Evolutionary conservation across 2,329 filamentous ascomycete species (phyloP), one percentile per base, ranked within the genome.

Genomic region (Exophiala calicioides): DNA sequence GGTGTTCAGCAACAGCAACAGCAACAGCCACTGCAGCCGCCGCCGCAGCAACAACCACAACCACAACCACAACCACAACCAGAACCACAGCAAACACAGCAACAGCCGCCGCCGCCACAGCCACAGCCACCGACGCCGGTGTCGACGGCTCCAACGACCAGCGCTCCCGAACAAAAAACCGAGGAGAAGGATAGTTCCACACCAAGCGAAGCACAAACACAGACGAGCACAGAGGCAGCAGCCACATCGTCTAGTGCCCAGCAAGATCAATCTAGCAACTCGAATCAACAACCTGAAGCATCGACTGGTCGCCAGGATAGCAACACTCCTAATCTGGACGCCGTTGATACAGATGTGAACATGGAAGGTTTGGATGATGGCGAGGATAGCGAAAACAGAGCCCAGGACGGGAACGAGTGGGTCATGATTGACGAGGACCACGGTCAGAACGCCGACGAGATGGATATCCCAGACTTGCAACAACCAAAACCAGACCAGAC

Each of bases 361-460:
- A 77, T 88, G 80, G 76, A 78, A 12, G 78, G 78, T 45, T 75
- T 78, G 19, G 68, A 74, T 12, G 67, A 66, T 24, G 54, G 43
- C 33, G 60, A 60, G 23, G 64, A 68, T 30, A 62, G 65, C 15
- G 64, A 68, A 15, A 61, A 67, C 7, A 62, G 63, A 30, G 64
- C 65, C 10, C 74, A 73, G 13, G 74, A 77, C 9, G 77, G 72
- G 15, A 83, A 79, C 21, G 86, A 90, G 54, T 90, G 86, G 86
- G 82, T 89, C 3, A 83, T 90, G 47, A 80, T 90, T 21, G 80
- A 83, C 44, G 84, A 85, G 79, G 68, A 53, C 67, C 70, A 34
- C 13, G 47, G 31, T 18, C 39, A 47, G 21, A 33, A 39, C 30
- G 42, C 18, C 5, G 46, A 41, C 21, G 47, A 47, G 7, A 18